phyloP scores from a whole-genome alignment of 352 stramenopile genomes.

The Globisporangium solare region DNA sequence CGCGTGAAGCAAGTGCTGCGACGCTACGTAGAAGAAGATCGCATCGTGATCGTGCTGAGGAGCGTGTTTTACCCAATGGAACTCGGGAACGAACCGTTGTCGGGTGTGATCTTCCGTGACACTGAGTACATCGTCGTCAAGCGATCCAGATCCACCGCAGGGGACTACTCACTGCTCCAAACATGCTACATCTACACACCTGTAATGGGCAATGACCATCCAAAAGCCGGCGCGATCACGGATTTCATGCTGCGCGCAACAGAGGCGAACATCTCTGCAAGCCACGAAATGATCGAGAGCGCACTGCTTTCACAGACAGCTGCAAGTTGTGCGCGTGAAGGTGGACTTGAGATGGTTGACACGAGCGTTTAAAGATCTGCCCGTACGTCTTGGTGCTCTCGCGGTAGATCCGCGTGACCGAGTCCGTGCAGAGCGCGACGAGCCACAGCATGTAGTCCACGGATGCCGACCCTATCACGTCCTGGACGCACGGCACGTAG shows the following conservation, averaged over 20 bases:
- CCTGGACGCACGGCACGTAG: constrained; percentile 44
- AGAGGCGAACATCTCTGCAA: constrained; percentile 22
- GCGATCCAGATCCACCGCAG: constrained; percentile 13
- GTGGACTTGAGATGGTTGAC: too few species aligned
- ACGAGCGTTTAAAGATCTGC: too few species aligned
- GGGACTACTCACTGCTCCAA: constrained; percentile 20
- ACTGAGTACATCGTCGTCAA: constrained; percentile 40
- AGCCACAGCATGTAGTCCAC: constrained; percentile 23
- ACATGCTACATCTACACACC: constrained; percentile 30
- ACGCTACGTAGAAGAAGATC: constrained; percentile 35
- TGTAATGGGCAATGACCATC: constrained; percentile 17
- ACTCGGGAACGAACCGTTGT: constrained; percentile 36
- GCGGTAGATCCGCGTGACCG: too few species aligned
- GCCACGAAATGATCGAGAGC: constrained; percentile 50
- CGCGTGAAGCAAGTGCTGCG: constrained; percentile 44
- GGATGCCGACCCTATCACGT: constrained; percentile 28
- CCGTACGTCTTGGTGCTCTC: too few species aligned
- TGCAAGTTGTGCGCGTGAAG: too few species aligned
- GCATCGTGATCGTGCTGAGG: constrained; percentile 45
- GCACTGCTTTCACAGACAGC: constrained; percentile 30
- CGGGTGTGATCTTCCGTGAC: constrained; percentile 43
- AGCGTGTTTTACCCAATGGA: constrained; percentile 44
- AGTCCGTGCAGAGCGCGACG: neutral
- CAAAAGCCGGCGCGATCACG: constrained; percentile 27
- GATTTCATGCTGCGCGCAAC: constrained; percentile 41